These are phyloP conservation scores for Umbilicus rupestris DNA, from an alignment of 164 flowering plant genomes.

Conservation along the genomic window DNA sequence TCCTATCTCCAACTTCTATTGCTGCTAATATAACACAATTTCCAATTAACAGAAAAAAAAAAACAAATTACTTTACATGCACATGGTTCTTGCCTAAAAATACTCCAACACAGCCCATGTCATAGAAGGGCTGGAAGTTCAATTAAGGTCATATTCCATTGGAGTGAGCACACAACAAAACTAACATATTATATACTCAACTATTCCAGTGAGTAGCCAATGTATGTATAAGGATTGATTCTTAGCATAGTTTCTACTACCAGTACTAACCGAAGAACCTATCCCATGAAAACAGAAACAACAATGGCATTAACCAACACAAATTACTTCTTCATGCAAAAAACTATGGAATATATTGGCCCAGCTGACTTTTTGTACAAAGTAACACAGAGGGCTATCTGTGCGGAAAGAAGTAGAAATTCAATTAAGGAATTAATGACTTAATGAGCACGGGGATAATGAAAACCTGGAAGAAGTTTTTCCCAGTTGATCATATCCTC, in stretches of 20 bases:
- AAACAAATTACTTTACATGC: too few species aligned
- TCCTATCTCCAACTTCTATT: background rate
- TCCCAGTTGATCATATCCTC: conserved; percentile 92
- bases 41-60: too few species aligned
- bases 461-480: conserved; percentile 84
- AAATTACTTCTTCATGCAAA: background rate
- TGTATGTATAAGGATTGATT: background rate
- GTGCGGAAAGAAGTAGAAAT: background rate
- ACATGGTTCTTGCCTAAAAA: too few species aligned
- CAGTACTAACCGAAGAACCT: background rate
- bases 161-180: background rate
- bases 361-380: background rate
- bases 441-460: background rate
- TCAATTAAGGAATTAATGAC: background rate
- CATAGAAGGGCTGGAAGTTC: background rate
- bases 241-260: too few species aligned
- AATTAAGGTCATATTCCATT: background rate
- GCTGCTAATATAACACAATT: background rate
- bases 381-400: too few species aligned
- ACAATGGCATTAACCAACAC: background rate
- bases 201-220: background rate
- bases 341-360: background rate
- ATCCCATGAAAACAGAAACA: background rate
- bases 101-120: background rate
- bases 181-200: background rate